Conservation (phyloP, 2,329 filamentous ascomycete species). For the Xylariaceae sp. region DNA sequence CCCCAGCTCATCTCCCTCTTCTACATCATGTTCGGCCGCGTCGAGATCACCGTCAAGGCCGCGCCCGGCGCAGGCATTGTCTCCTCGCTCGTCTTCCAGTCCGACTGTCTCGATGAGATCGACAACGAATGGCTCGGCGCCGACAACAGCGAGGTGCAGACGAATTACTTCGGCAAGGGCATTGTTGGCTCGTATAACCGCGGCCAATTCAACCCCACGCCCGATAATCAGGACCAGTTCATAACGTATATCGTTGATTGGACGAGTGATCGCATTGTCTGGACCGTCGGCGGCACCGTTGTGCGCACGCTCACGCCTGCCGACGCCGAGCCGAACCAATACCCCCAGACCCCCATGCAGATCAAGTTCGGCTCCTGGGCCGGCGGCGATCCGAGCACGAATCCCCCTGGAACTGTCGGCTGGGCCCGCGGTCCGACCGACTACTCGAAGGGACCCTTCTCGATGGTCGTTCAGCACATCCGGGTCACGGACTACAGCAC, state of each 20-base stretch:
- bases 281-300: conserved; percentile 73
- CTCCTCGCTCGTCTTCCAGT: conserved; percentile 85
- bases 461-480: conserved; percentile 75
- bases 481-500: conserved; percentile 88
- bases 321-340: conserved; percentile 67
- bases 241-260: conserved; percentile 90
- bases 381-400: conserved; percentile 71
- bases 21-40: conserved; percentile 98
- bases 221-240: conserved; percentile 66
- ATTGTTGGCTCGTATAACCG: conserved; percentile 80
- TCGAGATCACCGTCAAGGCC: conserved; percentile 78
- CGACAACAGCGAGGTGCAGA: conserved; percentile 72
- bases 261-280: conserved; percentile 78
- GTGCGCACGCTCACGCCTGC: conserved; percentile 68
- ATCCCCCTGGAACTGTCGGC: conserved; percentile 73
- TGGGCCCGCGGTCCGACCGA: conserved; percentile 87
- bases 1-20: conserved; percentile 85
- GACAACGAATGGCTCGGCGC: conserved; percentile 95
- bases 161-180: conserved; percentile 96
- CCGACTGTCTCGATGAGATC: conserved; percentile 90
- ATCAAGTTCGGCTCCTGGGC: conserved; percentile 90
- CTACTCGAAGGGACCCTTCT: conserved; percentile 77
- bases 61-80: conserved; percentile 89
- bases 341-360: conserved; percentile 93
- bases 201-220: conserved; percentile 69